These are phyloP conservation scores for Nothopassalora personata DNA, from an alignment of 2,329 filamentous ascomycete genomes.

Conservation along the genomic window DNA sequence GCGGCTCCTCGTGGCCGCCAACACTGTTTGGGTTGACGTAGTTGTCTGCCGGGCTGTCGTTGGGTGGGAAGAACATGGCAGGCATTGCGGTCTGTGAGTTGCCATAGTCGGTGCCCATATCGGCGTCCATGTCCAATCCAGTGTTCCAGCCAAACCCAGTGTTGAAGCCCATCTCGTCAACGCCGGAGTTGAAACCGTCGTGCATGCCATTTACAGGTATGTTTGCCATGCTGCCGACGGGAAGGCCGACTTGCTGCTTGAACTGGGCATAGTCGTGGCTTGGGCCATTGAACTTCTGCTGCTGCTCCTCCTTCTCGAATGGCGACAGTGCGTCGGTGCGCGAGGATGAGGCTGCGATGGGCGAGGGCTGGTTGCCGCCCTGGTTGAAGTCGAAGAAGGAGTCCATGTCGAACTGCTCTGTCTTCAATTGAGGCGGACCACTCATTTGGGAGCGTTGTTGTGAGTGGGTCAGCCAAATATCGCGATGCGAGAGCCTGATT, in stretches of 20 bases:
- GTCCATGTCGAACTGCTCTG: constrained; percentile 37
- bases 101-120: constrained; percentile 62
- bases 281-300: constrained; percentile 47
- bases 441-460: constrained; percentile 17
- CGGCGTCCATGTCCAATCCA: constrained; percentile 47
- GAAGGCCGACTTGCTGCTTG: constrained; percentile 90
- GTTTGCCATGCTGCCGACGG: constrained; percentile 74
- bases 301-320: constrained; percentile 34
- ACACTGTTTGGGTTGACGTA: constrained; percentile 72
- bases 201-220: constrained; percentile 62
- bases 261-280: constrained; percentile 95
- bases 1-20: constrained; percentile 55
- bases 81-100: constrained; percentile 42
- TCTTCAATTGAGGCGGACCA: constrained; percentile 29
- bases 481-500: neutral
- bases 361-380: constrained; percentile 28
- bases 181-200: constrained; percentile 46
- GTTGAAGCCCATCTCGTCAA: constrained; percentile 63
- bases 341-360: constrained; percentile 25
- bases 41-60: constrained; percentile 39
- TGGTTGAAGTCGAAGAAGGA: constrained; percentile 38
- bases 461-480: neutral
- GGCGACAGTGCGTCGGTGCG: constrained; percentile 27
- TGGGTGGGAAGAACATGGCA: constrained; percentile 59
- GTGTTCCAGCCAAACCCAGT: constrained; percentile 55